Conservation (phyloP, 805 yeast genomes). For the Zygosaccharomyces pseudorouxii region DNA sequence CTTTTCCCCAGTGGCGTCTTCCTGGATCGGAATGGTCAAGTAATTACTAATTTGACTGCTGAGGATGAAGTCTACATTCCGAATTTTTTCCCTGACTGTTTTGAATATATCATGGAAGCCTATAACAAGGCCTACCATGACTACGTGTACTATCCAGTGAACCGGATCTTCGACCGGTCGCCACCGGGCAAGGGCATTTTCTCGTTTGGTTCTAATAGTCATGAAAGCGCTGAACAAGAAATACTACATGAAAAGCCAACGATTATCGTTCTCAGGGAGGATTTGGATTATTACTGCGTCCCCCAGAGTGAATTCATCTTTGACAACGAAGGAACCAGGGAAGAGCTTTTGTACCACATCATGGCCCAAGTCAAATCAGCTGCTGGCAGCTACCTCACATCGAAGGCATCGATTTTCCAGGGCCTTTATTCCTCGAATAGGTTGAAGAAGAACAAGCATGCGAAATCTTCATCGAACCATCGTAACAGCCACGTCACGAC, state of each 20-base stretch:
- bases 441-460: constrained; percentile 16
- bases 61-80: constrained; percentile 69
- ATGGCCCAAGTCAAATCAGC: constrained; percentile 65
- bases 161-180: constrained; percentile 36
- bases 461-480: constrained; percentile 10
- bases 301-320: constrained; percentile 45
- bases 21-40: constrained; percentile 69
- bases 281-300: constrained; percentile 86
- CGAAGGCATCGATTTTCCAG: constrained; percentile 60
- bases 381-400: constrained; percentile 63
- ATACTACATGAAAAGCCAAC: constrained; percentile 79
- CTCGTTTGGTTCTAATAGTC: constrained; percentile 14
- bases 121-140: constrained; percentile 69
- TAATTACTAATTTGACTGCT: constrained; percentile 73
- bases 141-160: constrained; percentile 40
- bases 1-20: constrained; percentile 89
- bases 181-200: constrained; percentile 29
- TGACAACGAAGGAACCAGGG: constrained; percentile 45
- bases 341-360: constrained; percentile 37
- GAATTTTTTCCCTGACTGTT: constrained; percentile 81
- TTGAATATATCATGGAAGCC: constrained; percentile 71
- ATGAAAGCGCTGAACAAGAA: constrained; percentile 49
- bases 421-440: constrained; percentile 51
- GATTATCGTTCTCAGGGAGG: constrained; percentile 87
- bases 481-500: background rate